phyloP scores from a whole-genome alignment of 257 asterid genomes.

The Petunia axillaris region DNA sequence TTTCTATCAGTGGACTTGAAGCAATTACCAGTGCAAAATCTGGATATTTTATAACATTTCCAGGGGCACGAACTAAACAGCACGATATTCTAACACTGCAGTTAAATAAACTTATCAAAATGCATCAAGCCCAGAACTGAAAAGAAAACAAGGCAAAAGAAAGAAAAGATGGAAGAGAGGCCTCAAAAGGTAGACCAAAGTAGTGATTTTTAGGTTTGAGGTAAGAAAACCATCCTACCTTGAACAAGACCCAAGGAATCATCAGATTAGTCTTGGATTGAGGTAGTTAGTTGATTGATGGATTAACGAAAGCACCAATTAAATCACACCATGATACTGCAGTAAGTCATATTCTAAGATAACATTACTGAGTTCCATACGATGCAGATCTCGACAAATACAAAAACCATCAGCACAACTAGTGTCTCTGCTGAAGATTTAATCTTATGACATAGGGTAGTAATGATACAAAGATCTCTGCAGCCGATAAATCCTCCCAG shows the following conservation, averaged over 20 bases:
- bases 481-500: slow-evolving; percentile 32
- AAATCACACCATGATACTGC: neutral
- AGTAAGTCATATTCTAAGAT: neutral
- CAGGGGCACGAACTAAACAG: too few species aligned
- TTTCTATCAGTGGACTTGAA: neutral
- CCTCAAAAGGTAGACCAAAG: neutral
- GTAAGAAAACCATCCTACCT: neutral
- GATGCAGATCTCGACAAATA: slow-evolving; percentile 35
- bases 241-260: neutral
- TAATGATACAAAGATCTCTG: slow-evolving; percentile 30
- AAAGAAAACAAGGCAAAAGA: neutral
- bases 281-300: neutral
- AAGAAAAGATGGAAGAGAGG: neutral
- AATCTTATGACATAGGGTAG: slow-evolving; percentile 27
- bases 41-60: too few species aligned
- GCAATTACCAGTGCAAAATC: neutral
- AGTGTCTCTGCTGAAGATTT: slow-evolving; percentile 30
- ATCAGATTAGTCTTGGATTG: slow-evolving; percentile 8
- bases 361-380: neutral
- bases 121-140: neutral
- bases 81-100: neutral
- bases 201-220: neutral
- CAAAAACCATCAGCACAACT: slow-evolving; percentile 21
- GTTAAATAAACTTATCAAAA: neutral
- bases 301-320: neutral